Conservation (phyloP, 2,329 filamentous ascomycete genomes). For the Teratosphaeria nubilosa region DNA sequence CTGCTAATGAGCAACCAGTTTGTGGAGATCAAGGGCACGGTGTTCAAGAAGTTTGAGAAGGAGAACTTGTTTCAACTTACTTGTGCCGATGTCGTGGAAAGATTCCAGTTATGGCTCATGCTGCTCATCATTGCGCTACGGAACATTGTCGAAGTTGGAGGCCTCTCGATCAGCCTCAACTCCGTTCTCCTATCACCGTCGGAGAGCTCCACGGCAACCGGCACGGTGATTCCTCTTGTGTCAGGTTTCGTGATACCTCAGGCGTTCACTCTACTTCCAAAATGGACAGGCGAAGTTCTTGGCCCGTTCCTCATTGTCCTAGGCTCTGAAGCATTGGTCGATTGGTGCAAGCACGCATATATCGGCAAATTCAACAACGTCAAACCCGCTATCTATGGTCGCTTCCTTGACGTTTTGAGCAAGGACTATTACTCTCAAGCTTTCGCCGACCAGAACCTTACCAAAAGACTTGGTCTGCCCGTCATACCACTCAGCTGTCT, state of each 20-base stretch:
- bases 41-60: slow-evolving; percentile 98
- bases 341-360: slow-evolving; percentile 95
- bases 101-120: slow-evolving; percentile 97
- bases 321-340: slow-evolving; percentile 91
- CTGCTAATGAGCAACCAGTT: slow-evolving; percentile 95
- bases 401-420: slow-evolving; percentile 84
- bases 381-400: slow-evolving; percentile 77
- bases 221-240: slow-evolving; percentile 35
- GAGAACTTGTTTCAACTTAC: slow-evolving; percentile 95
- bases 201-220: slow-evolving; percentile 28
- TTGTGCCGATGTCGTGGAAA: slow-evolving; percentile 91
- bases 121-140: slow-evolving; percentile 89
- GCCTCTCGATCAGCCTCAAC: slow-evolving; percentile 48
- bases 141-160: slow-evolving; percentile 92
- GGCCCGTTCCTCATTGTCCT: slow-evolving; percentile 90
- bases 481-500: slow-evolving; percentile 88
- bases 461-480: slow-evolving; percentile 77
- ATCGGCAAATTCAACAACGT: slow-evolving; percentile 98
- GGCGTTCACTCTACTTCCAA: slow-evolving; percentile 82
- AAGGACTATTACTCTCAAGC: slow-evolving; percentile 98
- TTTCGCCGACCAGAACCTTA: slow-evolving; percentile 82
- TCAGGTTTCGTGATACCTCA: slow-evolving; percentile 72
- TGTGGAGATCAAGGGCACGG: slow-evolving; percentile 95
- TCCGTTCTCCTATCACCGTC: slow-evolving; percentile 15
- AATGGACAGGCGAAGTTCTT: slow-evolving; percentile 78